Conservation (phyloP, 495 filamentous ascomycete species). For the Podospora sp. region DNA sequence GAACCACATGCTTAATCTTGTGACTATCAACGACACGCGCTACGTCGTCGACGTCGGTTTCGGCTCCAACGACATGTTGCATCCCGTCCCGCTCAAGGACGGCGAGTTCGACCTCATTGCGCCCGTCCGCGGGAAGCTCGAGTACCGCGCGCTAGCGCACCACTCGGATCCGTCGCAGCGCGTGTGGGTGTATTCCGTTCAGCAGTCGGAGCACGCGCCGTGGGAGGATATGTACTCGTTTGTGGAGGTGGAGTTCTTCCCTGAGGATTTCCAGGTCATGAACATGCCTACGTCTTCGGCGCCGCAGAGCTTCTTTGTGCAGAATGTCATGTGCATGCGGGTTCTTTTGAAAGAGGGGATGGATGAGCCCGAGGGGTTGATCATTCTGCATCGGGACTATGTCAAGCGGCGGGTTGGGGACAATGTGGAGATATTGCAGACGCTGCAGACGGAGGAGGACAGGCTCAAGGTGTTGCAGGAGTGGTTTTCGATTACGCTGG, state of each 20-base stretch:
- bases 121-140: conserved; percentile 20
- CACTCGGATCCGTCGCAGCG: conserved; percentile 35
- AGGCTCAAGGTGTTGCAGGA: conserved; percentile 53
- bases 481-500: conserved; percentile 60
- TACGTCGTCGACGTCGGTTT: conserved; percentile 75
- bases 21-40: conserved; percentile 52
- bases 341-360: conserved; percentile 45
- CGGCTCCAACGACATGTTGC: conserved; percentile 48
- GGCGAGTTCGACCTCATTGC: conserved; percentile 21
- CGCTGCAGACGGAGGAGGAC: conserved; percentile 53
- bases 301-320: conserved; percentile 46
- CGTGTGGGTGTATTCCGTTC: conserved; percentile 49
- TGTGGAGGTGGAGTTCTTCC: conserved; percentile 46
- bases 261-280: conserved; percentile 59
- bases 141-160: conserved; percentile 32
- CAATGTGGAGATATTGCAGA: conserved; percentile 49
- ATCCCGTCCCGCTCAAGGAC: conserved; percentile 37
- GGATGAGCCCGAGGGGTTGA: conserved; percentile 25
- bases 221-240: conserved; percentile 50
- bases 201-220: conserved; percentile 18
- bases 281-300: conserved; percentile 53
- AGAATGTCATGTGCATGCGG: conserved; percentile 41
- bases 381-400: conserved; percentile 59
- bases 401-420: conserved; percentile 61
- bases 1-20: conserved; percentile 72